Conservation (phyloP, 805 yeast genomes). For the Lipomyces orientalis region DNA sequence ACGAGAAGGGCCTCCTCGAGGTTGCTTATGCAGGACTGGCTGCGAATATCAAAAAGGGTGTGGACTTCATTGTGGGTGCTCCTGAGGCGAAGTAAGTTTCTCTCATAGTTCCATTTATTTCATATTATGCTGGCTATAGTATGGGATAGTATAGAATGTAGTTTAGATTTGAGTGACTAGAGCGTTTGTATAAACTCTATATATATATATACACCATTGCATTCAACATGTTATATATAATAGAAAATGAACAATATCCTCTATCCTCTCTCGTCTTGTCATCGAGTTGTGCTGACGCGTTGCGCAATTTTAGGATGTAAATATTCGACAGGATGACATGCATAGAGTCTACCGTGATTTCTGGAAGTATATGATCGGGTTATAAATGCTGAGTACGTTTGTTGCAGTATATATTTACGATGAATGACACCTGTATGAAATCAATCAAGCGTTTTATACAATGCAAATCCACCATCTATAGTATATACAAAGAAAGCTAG, state of each 20-base stretch:
- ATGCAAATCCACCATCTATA: not conserved
- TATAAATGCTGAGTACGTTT: not conserved
- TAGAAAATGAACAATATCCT: not conserved
- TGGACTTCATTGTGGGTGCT: conserved; percentile 66
- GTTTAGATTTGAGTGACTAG: not conserved
- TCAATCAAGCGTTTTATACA: not conserved
- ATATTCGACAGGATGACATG: not conserved
- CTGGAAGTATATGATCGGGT: not conserved
- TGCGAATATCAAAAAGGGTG: conserved; percentile 92
- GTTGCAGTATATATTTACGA: not conserved
- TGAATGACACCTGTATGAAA: not conserved
- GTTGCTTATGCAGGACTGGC: conserved; percentile 86
- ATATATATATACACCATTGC: not conserved
- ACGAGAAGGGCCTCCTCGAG: conserved; percentile 83
- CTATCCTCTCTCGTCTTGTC: not conserved
- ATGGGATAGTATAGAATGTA: not conserved
- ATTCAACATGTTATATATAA: not conserved
- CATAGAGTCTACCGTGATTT: not conserved
- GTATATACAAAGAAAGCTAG: not conserved
- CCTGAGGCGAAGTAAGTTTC: conserved; percentile 34
- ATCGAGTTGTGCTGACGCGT: not conserved
- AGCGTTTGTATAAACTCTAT: not conserved
- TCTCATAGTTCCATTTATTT: not conserved
- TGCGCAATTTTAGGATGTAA: conserved; percentile 2
- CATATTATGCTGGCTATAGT: not conserved